Base-by-base conservation (phyloP, 306 rosid species). In the Fagus crenata region DNA sequence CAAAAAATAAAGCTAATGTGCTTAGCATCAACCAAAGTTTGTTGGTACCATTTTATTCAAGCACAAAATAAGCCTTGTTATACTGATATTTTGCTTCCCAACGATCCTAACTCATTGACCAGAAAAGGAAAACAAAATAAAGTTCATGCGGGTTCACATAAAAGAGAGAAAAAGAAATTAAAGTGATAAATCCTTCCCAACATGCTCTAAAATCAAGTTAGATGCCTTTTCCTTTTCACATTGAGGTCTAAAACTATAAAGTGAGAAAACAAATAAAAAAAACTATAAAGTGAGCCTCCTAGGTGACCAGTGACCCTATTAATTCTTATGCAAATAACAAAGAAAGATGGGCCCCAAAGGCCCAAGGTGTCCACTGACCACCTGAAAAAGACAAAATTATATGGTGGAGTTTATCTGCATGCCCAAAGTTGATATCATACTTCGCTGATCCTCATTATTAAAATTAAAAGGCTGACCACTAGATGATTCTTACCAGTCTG, bases 121-220 rank as follows among this genome's bases (percentile, higher is more conserved):
- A 28, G 37, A 9, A 41, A 5, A 7, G 3, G 15, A 2, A 42
- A 71, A 36, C 37, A 59, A 33, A 17, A 22, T 46, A 7, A 75
- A 71, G 77, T 81, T 79, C 81, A 77, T 31, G 75, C n/a, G 4
- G 86, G 87, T 71, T 88, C 88, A 82, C 61, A 41, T 18, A 53
- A 18, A 36, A 6, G 6, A 56, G 42, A 71, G 14, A 32, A 42
- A 46, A 18, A 71, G 32, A 69, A 83, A 90, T 81, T 18, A 75
- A 71, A 80, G 80, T 83, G 81, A 78, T 81, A 91, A 87, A 87
- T 82, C 28, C 28, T 46, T 14, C 90, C 87, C 87, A 88, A 82
- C 92, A 81, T 71, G 15, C 81, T 77, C 88, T 87, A 67, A 58
- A 78, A 86, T 80, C 83, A 68, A 77, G 84, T 55, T 35, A 46